A percentile compares a stretch with the other conserved stretches of the same genome.
Conservation (phyloP, 2,329 filamentous ascomycete species). For the Trichoderma oligosporum region DNA sequence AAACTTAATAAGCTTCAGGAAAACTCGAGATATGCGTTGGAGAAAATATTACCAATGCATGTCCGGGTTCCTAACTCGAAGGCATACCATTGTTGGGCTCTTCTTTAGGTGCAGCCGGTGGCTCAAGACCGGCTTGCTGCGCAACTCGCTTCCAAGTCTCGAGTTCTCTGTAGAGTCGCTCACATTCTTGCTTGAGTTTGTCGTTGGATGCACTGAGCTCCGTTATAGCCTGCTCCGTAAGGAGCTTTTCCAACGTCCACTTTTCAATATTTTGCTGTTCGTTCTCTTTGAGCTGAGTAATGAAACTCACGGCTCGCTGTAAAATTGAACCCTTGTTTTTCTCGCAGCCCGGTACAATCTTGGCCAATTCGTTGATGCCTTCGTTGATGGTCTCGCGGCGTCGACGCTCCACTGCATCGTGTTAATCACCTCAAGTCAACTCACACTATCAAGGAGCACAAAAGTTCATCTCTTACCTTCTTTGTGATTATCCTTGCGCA, state of each 20-base stretch:
- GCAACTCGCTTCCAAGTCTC: conserved; percentile 74
- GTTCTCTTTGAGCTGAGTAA: conserved; percentile 90
- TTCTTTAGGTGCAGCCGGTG: conserved; percentile 36
- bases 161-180: conserved; percentile 71
- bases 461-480: conserved; percentile 61
- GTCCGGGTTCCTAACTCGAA: conserved; percentile 29
- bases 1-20: not conserved
- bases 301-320: conserved; percentile 89
- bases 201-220: conserved; percentile 86
- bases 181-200: conserved; percentile 77
- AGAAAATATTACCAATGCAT: conserved; percentile 21
- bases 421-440: not conserved
- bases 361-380: conserved; percentile 95
- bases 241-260: conserved; percentile 85
- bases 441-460: too few relatives aligned
- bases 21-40: conserved; percentile 5
- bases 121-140: conserved; percentile 55
- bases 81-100: conserved; percentile 29
- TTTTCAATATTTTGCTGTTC: conserved; percentile 92
- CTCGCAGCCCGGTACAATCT: conserved; percentile 95
- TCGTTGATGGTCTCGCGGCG: conserved; percentile 98
- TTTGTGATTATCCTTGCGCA: conserved; percentile 97
- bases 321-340: conserved; percentile 99
- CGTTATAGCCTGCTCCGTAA: conserved; percentile 82
- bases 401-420: conserved; percentile 75